Base-by-base conservation (phyloP, 177 flowering plant species). In the Vitis hybrid region DNA sequence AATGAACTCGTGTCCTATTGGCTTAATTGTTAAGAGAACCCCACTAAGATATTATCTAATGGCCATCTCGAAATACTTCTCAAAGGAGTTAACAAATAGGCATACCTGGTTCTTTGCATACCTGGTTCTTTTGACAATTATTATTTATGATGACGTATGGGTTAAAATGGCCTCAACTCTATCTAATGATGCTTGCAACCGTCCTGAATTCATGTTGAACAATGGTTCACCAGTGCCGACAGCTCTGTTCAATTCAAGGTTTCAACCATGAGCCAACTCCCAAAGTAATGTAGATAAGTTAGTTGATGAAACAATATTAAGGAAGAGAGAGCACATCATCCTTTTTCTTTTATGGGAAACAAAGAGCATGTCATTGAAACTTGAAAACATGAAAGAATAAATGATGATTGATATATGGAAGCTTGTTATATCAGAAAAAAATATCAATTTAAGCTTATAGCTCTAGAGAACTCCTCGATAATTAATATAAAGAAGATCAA, bases 171-270 rank as follows among this genome's bases (percentile, higher is more conserved):
- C 86, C 84, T 94, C 97, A 70, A 94, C 88, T 76, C 97, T 81
- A 62, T 94, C 98, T 45, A 94, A 77, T 15, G 98, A 91, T 69
- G 97, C 98, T 65, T 87, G 83, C 69, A 94, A 76, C 45, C 85
- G 73, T 70, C 98, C 98, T 13, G 96, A 85, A 65, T 88, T 76
- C 95, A 94, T 74, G 82, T 92, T 89, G 80, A 92, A 88, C 74
- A 89, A 72, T 10, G 92, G 86, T 70, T 91, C 97, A 61, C 83
- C 89, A 62, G 92, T 85, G 60, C 98, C 98, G 39, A 94, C 58
- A 58, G 86, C 88, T 78, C 97, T 94, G 82, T 67, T 11, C 26
- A 72, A 62, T 23, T 39, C 26, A 74, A 59, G 17, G 10, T 18
- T 60, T 50, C 18, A 58, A 64, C 3, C 65, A 72, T 65, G 56